Evolutionary conservation across 306 rosid species (phyloP), one percentile per base, ranked within the genome.

Genomic region (Alnus glutinosa): DNA sequence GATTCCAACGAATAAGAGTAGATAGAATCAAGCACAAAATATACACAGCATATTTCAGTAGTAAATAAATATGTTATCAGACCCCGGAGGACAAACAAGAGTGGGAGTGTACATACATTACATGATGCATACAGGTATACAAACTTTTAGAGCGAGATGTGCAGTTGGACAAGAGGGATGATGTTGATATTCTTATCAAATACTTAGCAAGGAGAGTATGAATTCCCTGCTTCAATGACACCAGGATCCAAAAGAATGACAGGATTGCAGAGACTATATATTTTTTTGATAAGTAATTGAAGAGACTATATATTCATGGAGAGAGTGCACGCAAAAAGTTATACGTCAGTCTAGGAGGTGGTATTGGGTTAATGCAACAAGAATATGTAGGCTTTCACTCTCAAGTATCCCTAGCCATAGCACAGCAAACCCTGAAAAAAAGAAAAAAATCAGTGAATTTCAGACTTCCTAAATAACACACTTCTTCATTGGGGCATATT

Each of bases 361-460:
- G 55, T 10, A 19, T 28, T 4, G 2, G 66, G 59, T 70, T 10
- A 73, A 61, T 9, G 28, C 11, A 62, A 73, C 58, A 49, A 18
- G 66, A 62, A 61, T 23, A 11, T 37, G 51, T 51, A 30, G 52
- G 6, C 48, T 49, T 47, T 67, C 42, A 23, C 61, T 42, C 71
- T 50, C 57, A 10, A 36, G 44, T 18, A 62, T 30, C 13, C 51
- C 74, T 54, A 51, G 66, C 64, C 79, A 47, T 12, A 75, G 72
- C 64, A 12, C 30, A 49, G 9, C 19, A 75, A 39, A 67, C 73
- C 77, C 84, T 75, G 74, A 51, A 49, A 9, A 69, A 70, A 59
- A 18, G 28, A 59, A 10, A 59, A 59, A 7, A 59, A 59, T 23
- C 12, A 3, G 4, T 1, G 66, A 59, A 59, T 28, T 58, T 58